These are phyloP conservation scores for Pseudogymnoascus sp. DNA, from an alignment of 2,329 filamentous ascomycete genomes.

Conservation along the genomic window DNA sequence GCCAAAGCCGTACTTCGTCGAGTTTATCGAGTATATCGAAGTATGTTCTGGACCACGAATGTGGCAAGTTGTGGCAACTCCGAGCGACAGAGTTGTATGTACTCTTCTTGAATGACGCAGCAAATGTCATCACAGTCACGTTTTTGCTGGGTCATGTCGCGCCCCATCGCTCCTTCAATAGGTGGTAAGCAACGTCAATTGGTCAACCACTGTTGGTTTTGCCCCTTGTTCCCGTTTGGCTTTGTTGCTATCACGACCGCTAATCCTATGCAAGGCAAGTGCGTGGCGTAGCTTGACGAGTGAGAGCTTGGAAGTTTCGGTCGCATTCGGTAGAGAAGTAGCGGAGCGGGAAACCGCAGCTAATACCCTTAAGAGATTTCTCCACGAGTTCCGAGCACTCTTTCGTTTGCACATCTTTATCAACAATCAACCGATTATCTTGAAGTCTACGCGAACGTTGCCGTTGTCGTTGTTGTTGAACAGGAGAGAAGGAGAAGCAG, in stretches of 20 bases:
- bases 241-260: conserved; percentile 6
- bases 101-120: conserved; percentile 1
- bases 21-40: neutral
- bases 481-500: conserved; percentile 9
- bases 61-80: neutral
- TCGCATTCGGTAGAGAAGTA: conserved; percentile 10
- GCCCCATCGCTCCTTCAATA: neutral
- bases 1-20: neutral
- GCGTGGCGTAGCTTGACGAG: conserved; percentile 16
- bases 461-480: conserved; percentile 6
- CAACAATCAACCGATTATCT: conserved; percentile 4
- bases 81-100: neutral
- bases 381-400: conserved; percentile 8
- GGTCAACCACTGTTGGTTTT: conserved; percentile 3
- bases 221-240: conserved; percentile 4
- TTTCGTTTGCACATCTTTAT: conserved; percentile 7
- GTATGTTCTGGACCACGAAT: neutral
- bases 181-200: neutral
- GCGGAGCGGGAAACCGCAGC: conserved; percentile 8
- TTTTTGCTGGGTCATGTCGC: conserved; percentile 6
- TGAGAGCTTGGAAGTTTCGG: conserved; percentile 6
- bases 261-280: conserved; percentile 15
- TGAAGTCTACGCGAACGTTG: conserved; percentile 4
- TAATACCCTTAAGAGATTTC: conserved; percentile 10
- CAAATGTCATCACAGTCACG: neutral